Evolutionary conservation across 2,329 filamentous ascomycete genomes (phyloP), one percentile per base, ranked within the genome.

Genomic region (Chaetomiaceae sp.): DNA sequence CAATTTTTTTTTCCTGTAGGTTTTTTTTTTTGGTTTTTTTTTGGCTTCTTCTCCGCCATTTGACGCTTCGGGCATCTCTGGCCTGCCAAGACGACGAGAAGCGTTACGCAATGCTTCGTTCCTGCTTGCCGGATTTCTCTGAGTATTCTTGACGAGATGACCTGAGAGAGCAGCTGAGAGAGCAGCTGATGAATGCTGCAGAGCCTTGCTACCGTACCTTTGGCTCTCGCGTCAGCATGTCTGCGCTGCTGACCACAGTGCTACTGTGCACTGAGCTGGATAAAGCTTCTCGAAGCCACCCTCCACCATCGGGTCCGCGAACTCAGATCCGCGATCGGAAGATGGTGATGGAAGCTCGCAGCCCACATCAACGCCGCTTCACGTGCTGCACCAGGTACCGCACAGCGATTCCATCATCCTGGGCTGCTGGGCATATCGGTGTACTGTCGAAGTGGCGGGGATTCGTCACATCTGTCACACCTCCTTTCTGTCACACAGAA

Each of bases 371-470:
- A 41, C 38, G 33, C 30, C 47, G 33, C 58, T 55, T 62, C 60
- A 62, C 60, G 60, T 62, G 60, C 51, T 48, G 45, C n/a, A n/a
- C 18, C 38, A 53, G 53, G 34, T 23, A 46, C 21, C n/a, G n/a
- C n/a, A n/a, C n/a, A n/a, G n/a, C n/a, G n/a, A n/a, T n/a, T n/a
- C n/a, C n/a, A n/a, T n/a, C n/a, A n/a, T n/a, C n/a, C n/a, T n/a
- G n/a, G n/a, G n/a, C n/a, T n/a, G n/a, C n/a, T n/a, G n/a, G n/a
- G n/a, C n/a, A n/a, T n/a, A n/a, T n/a, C n/a, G n/a, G n/a, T n/a
- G n/a, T n/a, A n/a, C n/a, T n/a, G n/a, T n/a, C 25, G 25, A 27
- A 27, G 25, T 27, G 25, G 25, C 25, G 25, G 25, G 25, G 38
- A 25, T 20, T 16, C 45, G 32, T 48, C 43, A 47, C 38, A 51